A percentile compares a stretch with the other conserved stretches of the same genome.
Conservation (phyloP, 2,329 filamentous ascomycete genomes). For the Rugonectria rugulosa region DNA sequence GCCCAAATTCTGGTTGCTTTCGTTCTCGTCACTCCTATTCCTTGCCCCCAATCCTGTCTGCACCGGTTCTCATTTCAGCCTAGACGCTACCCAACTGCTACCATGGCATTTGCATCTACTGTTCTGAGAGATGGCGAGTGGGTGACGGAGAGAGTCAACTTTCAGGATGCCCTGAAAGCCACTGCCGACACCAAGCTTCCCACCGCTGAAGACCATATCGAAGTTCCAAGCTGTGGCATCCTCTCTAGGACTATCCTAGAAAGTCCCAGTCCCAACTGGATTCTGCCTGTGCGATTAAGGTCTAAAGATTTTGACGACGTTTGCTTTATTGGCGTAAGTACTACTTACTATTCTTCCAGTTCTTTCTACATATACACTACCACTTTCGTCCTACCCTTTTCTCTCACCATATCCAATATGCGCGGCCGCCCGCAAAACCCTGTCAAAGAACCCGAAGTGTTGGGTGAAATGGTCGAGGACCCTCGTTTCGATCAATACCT, state of each 20-base stretch:
- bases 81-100: constrained; percentile 35
- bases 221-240: constrained; percentile 69
- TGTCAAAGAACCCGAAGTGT: not conserved
- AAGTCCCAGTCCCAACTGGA: constrained; percentile 77
- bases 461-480: not conserved
- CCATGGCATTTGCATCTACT: constrained; percentile 61
- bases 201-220: constrained; percentile 37
- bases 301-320: constrained; percentile 78
- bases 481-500: no score
- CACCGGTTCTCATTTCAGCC: constrained; percentile 1
- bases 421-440: no score
- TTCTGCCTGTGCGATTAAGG: constrained; percentile 81
- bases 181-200: constrained; percentile 42
- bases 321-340: constrained; percentile 80
- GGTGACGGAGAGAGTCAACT: constrained; percentile 61
- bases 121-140: constrained; percentile 63
- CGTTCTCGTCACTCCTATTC: constrained; percentile 11
- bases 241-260: constrained; percentile 80
- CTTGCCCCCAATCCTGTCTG: constrained; percentile 7
- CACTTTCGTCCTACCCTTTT: not conserved
- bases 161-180: constrained; percentile 52
- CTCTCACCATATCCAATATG: not conserved
- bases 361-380: not conserved
- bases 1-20: not conserved
- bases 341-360: constrained; percentile 24